A percentile compares a stretch with the other conserved stretches of the same genome.
phyloP scores from a whole-genome alignment of 495 filamentous ascomycete species.

The Patellaria atrata region DNA sequence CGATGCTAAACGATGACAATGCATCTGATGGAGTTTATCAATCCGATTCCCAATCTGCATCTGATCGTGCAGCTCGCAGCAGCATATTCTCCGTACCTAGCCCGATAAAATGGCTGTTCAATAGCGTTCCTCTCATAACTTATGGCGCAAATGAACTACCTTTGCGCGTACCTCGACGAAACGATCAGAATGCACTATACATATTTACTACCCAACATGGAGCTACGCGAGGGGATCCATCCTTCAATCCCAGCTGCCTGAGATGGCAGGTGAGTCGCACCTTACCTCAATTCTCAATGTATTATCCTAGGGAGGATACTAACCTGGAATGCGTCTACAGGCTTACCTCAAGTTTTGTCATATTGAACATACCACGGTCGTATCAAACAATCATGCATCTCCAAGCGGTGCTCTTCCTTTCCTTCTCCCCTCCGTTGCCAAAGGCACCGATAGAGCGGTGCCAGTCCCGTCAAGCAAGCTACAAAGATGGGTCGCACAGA shows the following conservation, averaged over 20 bases:
- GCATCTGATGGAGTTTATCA: conserved; percentile 1
- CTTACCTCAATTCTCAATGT: not conserved
- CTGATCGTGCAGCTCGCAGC: not conserved
- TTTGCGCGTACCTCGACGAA: conserved; percentile 37
- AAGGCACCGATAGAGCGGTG: conserved; percentile 13
- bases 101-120: conserved; percentile 68
- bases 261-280: conserved; percentile 75
- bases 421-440: conserved; percentile 48
- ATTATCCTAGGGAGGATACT: not conserved
- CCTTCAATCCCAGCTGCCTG: conserved; percentile 85
- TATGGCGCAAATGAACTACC: conserved; percentile 73
- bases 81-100: conserved; percentile 51
- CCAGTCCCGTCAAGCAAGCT: conserved; percentile 55
- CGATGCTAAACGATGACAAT: conserved; percentile 8
- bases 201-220: conserved; percentile 58
- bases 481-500: conserved; percentile 47
- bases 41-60: not conserved
- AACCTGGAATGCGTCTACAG: conserved; percentile 34
- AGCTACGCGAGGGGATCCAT: conserved; percentile 48
- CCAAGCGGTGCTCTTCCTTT: conserved; percentile 80
- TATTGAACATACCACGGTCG: conserved; percentile 49
- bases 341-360: conserved; percentile 68
- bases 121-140: conserved; percentile 60
- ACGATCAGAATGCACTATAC: conserved; percentile 49
- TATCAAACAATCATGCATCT: conserved; percentile 87